Conservation (phyloP, 176 grass and related monocot species). For the Triticum dicoccoides region DNA sequence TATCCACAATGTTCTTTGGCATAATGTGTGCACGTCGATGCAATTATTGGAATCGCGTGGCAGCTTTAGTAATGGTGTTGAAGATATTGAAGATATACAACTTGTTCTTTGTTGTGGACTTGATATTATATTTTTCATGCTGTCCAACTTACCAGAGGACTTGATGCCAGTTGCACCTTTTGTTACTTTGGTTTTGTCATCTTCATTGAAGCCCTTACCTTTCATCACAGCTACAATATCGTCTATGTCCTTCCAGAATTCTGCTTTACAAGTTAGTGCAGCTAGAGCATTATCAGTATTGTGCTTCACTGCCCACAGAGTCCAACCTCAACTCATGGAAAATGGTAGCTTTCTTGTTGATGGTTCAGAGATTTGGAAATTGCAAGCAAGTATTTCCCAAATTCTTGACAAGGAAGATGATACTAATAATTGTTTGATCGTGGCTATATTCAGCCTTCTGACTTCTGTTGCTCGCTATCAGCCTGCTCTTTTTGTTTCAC, state of each 20-base stretch:
- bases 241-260: conserved; percentile 50
- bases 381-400: conserved; percentile 46
- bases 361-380: conserved; percentile 56
- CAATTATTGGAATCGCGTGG: conserved; percentile 53
- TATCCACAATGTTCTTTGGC: conserved; percentile 65
- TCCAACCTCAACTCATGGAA: conserved; percentile 57
- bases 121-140: conserved; percentile 58
- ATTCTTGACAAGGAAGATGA: conserved; percentile 57
- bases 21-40: conserved; percentile 46
- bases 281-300: conserved; percentile 64
- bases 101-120: conserved; percentile 65
- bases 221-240: conserved; percentile 59
- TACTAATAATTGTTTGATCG: conserved; percentile 39
- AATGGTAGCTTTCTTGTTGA: conserved; percentile 64
- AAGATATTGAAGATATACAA: conserved; percentile 64
- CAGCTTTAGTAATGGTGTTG: conserved; percentile 40
- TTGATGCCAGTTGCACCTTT: conserved; percentile 55
- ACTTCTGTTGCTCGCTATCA: conserved; percentile 75
- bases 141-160: conserved; percentile 72
- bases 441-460: conserved; percentile 72
- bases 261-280: conserved; percentile 65
- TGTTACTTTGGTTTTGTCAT: conserved; percentile 73
- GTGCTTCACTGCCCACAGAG: conserved; percentile 64
- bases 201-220: conserved; percentile 70
- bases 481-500: conserved; percentile 71